These are phyloP conservation scores for Dillenia suffruticosa DNA, from an alignment of 164 flowering plant genomes.

Conservation along the genomic window DNA sequence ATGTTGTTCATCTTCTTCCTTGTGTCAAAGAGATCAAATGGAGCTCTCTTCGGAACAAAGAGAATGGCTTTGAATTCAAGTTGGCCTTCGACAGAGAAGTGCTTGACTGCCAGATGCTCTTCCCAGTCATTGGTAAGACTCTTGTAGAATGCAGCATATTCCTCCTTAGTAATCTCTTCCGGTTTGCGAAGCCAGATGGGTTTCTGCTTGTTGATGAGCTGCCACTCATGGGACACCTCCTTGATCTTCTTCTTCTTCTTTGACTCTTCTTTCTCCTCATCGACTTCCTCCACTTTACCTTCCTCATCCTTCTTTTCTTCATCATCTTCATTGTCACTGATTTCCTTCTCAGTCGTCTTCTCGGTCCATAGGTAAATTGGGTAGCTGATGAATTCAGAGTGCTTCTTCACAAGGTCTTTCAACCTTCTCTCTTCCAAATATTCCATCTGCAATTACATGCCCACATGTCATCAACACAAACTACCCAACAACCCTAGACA, in stretches of 20 bases:
- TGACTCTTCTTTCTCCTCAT: conserved; percentile 47
- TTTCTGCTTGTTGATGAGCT: conserved; percentile 68
- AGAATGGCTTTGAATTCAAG: conserved; percentile 70
- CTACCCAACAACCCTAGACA: too few relatives aligned
- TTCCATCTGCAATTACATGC: conserved; percentile 32
- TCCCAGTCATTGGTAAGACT: conserved; percentile 80
- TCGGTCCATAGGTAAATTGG: conserved; percentile 65
- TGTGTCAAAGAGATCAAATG: conserved; percentile 65
- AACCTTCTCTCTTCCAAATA: conserved; percentile 65
- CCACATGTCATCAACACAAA: too few relatives aligned
- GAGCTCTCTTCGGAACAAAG: conserved; percentile 66
- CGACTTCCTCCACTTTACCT: conserved; percentile 57
- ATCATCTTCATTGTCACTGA: conserved; percentile 64
- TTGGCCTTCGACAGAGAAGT: conserved; percentile 77
- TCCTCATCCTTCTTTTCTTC: conserved; percentile 62
- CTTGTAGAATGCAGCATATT: conserved; percentile 70
- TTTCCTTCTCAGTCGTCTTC: conserved; percentile 62
- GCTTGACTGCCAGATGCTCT: conserved; percentile 66
- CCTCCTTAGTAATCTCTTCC: conserved; percentile 71
- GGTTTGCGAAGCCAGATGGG: conserved; percentile 78
- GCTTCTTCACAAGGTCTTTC: conserved; percentile 73
- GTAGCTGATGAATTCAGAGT: conserved; percentile 70
- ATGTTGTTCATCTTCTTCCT: conserved; percentile 79
- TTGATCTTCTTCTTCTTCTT: conserved; percentile 75
- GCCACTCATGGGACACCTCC: conserved; percentile 75